Base-by-base conservation (phyloP, 2,329 filamentous ascomycete species). In the Fusarium floridanum region DNA sequence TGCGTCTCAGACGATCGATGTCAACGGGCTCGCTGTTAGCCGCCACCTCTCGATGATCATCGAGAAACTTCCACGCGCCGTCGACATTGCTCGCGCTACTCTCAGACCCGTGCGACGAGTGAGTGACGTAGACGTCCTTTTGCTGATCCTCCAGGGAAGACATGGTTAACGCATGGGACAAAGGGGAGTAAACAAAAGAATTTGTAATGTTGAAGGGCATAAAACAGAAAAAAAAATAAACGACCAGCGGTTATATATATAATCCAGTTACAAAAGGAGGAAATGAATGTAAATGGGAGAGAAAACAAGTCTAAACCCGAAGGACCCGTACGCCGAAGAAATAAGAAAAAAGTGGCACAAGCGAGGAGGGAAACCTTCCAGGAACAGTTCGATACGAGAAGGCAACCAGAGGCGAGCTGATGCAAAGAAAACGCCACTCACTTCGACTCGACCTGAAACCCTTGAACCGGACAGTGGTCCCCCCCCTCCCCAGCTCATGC, bases 1-100 rank as follows among this genome's bases (percentile, higher is more conserved):
- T 90, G 69, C 86, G 86, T 6, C 88, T 83, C 50, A 91, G 79
- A 2, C 81, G 81, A 69, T 82, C 81, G 56, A 89, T 81, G 71
- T 88, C 81, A 39, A 87, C 80, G 2, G 75, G 80, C 17, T 76
- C 80, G 48, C 77, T 78, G 34, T 78, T 78, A 24, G 81, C 81
- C 24, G 78, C 77, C 20, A 80, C 80, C 73, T 86, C 80, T 32
- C 83, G 84, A 68, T 87, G 84, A 32, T 81, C 67, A 61, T 85
- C 79, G 66, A 87, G 84, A 62, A 83, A 87, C 32, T 82, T 81
- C 85, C 86, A 88, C 7, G 87, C 86, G 27, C 78, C 78, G 70
- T 88, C 87, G 16, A 88, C 81, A 62, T 79, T 72, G 24, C 24
- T 48, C 12, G 65, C 22, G n/a, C 24, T 56, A 22, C 20, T 60